Base-by-base conservation (phyloP, 768 basidiomycete species). In the Collybia mongolica region DNA sequence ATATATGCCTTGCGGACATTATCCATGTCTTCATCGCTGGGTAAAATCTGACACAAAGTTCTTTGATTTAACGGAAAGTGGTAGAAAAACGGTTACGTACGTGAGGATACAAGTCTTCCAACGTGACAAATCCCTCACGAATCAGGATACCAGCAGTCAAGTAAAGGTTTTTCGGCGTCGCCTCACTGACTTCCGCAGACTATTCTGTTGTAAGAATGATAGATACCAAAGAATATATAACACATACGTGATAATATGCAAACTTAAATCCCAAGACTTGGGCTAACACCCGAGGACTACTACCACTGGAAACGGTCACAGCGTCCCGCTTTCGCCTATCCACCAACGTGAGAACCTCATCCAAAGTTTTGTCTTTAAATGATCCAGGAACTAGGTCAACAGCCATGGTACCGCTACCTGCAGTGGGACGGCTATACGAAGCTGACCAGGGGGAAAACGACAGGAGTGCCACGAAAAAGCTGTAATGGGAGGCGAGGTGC, bases 221-320 rank as follows among this genome's bases (percentile, higher is more conserved):
- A 18, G 14, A 28, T 24, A 9, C 19, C 35, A 23, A 19, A 14
- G 14, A 23, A 1, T 17, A 48, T 68, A 45, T 44, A 81, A 23
- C 39, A 59, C 79, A 42, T 55, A 93, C 95, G 72, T 95, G 88
- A 67, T 96, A 95, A 64, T 87, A 85, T 7, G 81, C 78, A 60
- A 97, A 96, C 68, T 99, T 99, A 79, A 98, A 98, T n/a, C 97
- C 97, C 18, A 99, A 73, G 6, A 98, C 90, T 70, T 99, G 94
- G 12, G 92, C 86, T 49, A 91, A 70, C 18, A 91, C 86, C 44
- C 81, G 77, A 20, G 84, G 74, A 44, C 80, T 73, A 22, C 62
- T 61, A 3, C 60, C 57, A 12, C 62, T 59, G 36, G 59, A 54
- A 40, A 46, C 46, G 20, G 58, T 51, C 47, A 55, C 39, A 6